Evolutionary conservation across 2,329 filamentous ascomycete species (phyloP), one percentile per base, ranked within the genome.

Genomic region (Pseudogymnoascus sp.): DNA sequence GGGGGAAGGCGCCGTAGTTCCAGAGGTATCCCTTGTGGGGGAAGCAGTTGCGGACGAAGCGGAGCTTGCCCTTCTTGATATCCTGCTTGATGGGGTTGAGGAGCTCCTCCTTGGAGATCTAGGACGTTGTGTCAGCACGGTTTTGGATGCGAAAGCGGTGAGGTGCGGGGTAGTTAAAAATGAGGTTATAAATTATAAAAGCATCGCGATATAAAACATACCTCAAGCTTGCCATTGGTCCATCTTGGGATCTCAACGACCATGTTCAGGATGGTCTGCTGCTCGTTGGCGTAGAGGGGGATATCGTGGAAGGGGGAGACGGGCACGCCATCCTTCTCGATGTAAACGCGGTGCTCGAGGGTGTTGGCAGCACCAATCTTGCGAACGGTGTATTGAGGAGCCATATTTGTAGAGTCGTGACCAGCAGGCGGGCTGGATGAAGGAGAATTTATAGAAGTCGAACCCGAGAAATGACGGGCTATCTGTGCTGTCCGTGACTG

Each of bases 31-130:
- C 94, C 86, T 99, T 97, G 89, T 99, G 94, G 72, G 94, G 94
- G 86, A 99, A 99, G 88, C 94, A 99, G 88, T 99, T 99, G 81
- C 94, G 92, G 76, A 99, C 94, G 77, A 88, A 99, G 74, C 94
- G 90, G 73, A 97, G 92, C 86, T 97, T 97, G 85, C 93, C 94
- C 85, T 99, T 97, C 89, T 99, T 97, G 78, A 86, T 85, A 77
- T 99, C 94, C 83, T 99, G 94, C 88, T 97, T 97, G 83, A 97
- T 96, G 76, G 92, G 92, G 84, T 97, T 97, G 76, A 97, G 88
- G 74, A 89, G 84, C 79, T 99, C 94, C 75, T 97, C 92, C 84
- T 97, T 97, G 83, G 89, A 96, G 83, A 97, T 97, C 92, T 97
- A 74, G 15, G 29, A 31, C 5, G 36, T 31, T 63, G 33, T 62